A percentile compares a stretch with the other conserved stretches of the same genome.
Evolutionary conservation across 257 asterid species (phyloP).

Genomic region (Petunia secreta): DNA sequence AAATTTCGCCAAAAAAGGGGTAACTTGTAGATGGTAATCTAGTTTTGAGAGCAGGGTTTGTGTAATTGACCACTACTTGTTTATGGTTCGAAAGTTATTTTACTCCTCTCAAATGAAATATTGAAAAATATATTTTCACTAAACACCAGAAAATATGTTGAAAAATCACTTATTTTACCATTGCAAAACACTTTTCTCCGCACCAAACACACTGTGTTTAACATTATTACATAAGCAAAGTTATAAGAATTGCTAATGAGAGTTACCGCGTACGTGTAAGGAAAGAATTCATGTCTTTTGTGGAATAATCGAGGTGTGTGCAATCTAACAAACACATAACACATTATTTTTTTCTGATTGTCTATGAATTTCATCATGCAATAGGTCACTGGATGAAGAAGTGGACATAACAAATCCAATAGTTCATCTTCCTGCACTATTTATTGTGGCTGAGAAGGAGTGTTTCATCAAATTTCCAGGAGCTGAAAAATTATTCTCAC

Average conservation of each 20-base stretch:
- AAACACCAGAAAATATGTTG: neutral
- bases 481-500: conserved; percentile 37
- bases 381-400: conserved; percentile 45
- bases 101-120: too few species aligned
- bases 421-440: conserved; percentile 48
- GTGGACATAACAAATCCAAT: conserved; percentile 34
- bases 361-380: neutral
- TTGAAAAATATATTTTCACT: too few species aligned
- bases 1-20: too few species aligned
- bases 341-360: neutral
- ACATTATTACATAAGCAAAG: neutral
- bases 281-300: too few species aligned
- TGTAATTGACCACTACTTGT: too few species aligned
- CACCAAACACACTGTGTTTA: too few species aligned
- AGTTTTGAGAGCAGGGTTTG: too few species aligned
- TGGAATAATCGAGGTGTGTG: too few species aligned
- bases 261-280: neutral
- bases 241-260: neutral
- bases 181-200: too few species aligned
- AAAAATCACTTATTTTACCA: neutral
- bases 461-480: conserved; percentile 62
- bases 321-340: too few species aligned
- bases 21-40: too few species aligned
- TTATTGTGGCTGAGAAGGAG: conserved; percentile 60
- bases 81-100: too few species aligned